These are phyloP conservation scores for Aspergillus avenaceus DNA, from an alignment of 495 filamentous ascomycete genomes.

Conservation along the genomic window DNA sequence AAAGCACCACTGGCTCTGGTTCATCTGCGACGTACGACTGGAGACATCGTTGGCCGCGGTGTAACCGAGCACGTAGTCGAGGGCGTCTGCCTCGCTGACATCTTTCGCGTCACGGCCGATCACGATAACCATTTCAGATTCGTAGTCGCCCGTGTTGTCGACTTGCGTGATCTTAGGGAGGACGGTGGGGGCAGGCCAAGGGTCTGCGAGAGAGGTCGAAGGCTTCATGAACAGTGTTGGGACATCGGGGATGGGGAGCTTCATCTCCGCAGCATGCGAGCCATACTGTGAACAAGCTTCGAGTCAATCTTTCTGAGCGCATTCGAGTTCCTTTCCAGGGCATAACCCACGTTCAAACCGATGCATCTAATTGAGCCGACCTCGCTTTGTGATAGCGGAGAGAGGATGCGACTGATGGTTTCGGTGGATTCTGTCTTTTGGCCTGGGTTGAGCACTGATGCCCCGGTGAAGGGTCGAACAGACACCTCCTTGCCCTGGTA, in stretches of 20 bases:
- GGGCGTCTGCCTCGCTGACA: slow-evolving; percentile 62
- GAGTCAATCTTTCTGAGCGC: neutral
- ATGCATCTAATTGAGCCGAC: slow-evolving; percentile 60
- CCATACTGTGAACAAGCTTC: slow-evolving; percentile 48
- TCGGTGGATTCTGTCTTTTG: slow-evolving; percentile 44
- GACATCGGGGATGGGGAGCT: slow-evolving; percentile 65
- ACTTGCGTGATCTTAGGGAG: slow-evolving; percentile 55
- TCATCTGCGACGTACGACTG: slow-evolving; percentile 75
- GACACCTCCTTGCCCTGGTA: slow-evolving; percentile 51
- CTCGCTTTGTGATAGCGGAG: slow-evolving; percentile 46
- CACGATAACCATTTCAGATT: slow-evolving; percentile 74
- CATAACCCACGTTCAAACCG: slow-evolving; percentile 59
- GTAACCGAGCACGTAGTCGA: slow-evolving; percentile 77
- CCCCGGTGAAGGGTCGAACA: slow-evolving; percentile 51
- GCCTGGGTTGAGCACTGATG: slow-evolving; percentile 50
- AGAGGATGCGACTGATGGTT: slow-evolving; percentile 49
- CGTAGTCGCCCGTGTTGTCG: slow-evolving; percentile 66
- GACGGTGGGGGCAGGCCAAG: slow-evolving; percentile 62
- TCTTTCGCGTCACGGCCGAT: slow-evolving; percentile 68
- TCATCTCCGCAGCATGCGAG: slow-evolving; percentile 71
- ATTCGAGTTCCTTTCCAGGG: neutral
- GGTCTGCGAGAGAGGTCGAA: slow-evolving; percentile 62
- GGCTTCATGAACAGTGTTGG: slow-evolving; percentile 85
- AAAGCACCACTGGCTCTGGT: slow-evolving; percentile 73
- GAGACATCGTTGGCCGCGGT: slow-evolving; percentile 78